Evolutionary conservation across 2,329 filamentous ascomycete genomes (phyloP).

Genomic region (Phyllosticta paracitricarpa): DNA sequence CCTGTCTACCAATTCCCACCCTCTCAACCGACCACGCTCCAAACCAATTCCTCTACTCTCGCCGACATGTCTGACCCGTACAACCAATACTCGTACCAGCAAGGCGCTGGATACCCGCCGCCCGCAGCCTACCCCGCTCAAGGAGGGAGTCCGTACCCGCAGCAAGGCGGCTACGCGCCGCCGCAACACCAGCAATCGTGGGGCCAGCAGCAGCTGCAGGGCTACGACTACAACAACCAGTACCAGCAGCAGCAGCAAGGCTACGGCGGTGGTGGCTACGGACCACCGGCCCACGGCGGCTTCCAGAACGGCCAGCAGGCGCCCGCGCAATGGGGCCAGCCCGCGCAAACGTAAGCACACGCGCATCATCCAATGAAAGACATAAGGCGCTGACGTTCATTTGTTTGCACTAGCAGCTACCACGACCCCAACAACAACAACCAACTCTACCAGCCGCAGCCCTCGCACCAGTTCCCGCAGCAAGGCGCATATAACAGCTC

Average conservation of each 20-base stretch:
- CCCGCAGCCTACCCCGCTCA: conserved; percentile 12
- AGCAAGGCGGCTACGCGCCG: conserved; percentile 13
- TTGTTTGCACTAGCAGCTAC: background rate
- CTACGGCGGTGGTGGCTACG: conserved; percentile 27
- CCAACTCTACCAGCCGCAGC: background rate
- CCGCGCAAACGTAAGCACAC: background rate
- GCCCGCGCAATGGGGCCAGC: conserved; percentile 5
- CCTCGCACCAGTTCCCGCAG: conserved; percentile 17
- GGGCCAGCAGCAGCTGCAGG: conserved; percentile 14
- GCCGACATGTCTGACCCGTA: conserved; percentile 17
- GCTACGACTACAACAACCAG: conserved; percentile 7
- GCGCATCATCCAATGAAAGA: background rate
- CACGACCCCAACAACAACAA: conserved; percentile 5
- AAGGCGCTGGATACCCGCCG: conserved; percentile 16
- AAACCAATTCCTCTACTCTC: background rate
- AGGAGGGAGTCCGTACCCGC: conserved; percentile 10
- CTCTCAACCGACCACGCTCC: too few species aligned
- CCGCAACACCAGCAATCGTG: background rate
- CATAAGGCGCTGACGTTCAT: background rate
- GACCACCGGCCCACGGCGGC: conserved; percentile 38
- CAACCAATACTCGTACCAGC: conserved; percentile 22
- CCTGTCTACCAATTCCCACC: background rate
- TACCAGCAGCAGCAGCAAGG: conserved; percentile 22
- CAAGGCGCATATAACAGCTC: conserved; percentile 19
- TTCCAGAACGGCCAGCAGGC: conserved; percentile 36